Conservation (phyloP, 2,329 filamentous ascomycete species). For the Aspergillus caelatus region DNA sequence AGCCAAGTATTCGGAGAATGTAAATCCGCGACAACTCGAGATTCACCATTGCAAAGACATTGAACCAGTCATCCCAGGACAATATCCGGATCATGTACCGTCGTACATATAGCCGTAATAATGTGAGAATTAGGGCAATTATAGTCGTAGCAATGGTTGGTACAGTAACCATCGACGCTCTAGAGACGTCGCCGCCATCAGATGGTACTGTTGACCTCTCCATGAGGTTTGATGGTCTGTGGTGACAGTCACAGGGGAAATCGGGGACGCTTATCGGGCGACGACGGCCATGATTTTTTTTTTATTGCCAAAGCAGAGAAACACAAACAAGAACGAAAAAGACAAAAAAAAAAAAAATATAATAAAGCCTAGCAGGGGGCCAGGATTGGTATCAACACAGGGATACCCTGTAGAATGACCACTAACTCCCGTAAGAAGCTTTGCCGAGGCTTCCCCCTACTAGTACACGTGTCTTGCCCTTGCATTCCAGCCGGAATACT, state of each 20-base stretch:
- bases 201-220: not conserved
- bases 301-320: not conserved
- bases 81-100: constrained; percentile 15
- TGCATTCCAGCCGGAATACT: not conserved
- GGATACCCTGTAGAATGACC: not conserved
- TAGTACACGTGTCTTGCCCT: not conserved
- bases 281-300: not conserved
- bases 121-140: constrained; percentile 14
- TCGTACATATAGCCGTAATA: constrained; percentile 19
- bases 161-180: constrained; percentile 10
- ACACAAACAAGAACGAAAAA: not conserved
- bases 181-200: constrained; percentile 11
- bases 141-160: constrained; percentile 20
- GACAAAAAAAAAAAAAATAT: not conserved
- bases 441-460: not conserved
- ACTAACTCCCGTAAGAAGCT: not conserved
- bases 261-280: not conserved
- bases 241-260: not conserved
- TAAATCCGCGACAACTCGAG: not conserved
- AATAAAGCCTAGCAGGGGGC: not conserved
- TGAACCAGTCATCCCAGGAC: constrained; percentile 23
- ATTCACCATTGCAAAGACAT: constrained; percentile 18
- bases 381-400: not conserved
- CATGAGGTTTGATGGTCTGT: constrained; percentile 6
- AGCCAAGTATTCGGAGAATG: not conserved